A percentile compares a stretch with the other conserved stretches of the same genome.
Conservation (phyloP, 108 stramenopile genomes). For the Cyclotella choctawhatcheeana region DNA sequence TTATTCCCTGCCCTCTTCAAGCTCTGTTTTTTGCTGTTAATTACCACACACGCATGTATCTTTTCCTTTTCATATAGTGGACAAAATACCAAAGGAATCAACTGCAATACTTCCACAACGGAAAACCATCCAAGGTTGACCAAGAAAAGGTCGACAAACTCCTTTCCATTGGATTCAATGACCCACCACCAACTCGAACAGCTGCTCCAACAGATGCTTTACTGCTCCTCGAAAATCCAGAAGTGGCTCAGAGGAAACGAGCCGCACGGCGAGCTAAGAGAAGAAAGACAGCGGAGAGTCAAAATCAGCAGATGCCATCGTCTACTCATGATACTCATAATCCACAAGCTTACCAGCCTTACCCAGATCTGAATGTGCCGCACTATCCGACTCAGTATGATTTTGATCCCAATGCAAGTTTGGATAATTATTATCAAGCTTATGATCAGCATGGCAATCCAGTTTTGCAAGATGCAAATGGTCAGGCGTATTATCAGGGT, state of each 20-base stretch:
- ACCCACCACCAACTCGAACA: slow-evolving; percentile 6
- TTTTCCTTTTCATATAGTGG: slow-evolving; percentile 27
- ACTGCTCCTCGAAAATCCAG: not conserved
- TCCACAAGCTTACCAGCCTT: not conserved
- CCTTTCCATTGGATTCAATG: slow-evolving; percentile 35
- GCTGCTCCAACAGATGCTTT: not conserved
- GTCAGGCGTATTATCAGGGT: not conserved
- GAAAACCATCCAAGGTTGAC: slow-evolving; percentile 31
- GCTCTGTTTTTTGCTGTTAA: not conserved
- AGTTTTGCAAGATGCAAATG: slow-evolving; percentile 3
- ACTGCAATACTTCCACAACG: slow-evolving; percentile 14
- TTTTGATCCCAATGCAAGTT: not conserved
- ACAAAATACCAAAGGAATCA: slow-evolving; percentile 48
- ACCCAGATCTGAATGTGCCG: slow-evolving; percentile 1
- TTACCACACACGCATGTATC: not conserved
- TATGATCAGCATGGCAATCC: not conserved
- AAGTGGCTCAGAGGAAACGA: slow-evolving; percentile 5
- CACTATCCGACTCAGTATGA: slow-evolving; percentile 7
- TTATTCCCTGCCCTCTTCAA: no score
- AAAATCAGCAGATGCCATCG: not conserved
- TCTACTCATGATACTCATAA: not conserved
- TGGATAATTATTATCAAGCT: not conserved
- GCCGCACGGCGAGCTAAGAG: not conserved
- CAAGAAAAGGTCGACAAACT: slow-evolving; percentile 35
- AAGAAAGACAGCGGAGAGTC: not conserved